Percentiles rank a stretch among this genome's conserved stretches.
Conservation (phyloP, 192 early-diverging fungal species). For the Chytriomyces sp. region DNA sequence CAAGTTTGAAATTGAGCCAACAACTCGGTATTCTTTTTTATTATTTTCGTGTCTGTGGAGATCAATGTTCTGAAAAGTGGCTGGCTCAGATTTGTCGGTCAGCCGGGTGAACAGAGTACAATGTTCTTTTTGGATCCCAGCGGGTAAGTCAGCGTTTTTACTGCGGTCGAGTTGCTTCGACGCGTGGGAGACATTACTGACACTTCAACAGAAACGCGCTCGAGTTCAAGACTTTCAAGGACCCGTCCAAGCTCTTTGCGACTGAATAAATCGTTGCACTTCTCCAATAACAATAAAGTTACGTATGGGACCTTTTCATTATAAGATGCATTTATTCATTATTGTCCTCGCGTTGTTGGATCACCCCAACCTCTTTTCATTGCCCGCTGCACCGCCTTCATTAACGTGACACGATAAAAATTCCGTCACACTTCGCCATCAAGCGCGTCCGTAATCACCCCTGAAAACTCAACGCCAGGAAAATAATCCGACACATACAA, state of each 20-base stretch:
- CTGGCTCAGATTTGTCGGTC: constrained; percentile 17
- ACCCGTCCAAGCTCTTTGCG: constrained; percentile 43
- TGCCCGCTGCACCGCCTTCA: no score
- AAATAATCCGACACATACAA: no score
- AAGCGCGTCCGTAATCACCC: not conserved
- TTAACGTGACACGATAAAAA: no score
- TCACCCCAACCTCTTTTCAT: not conserved
- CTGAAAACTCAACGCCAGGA: no score
- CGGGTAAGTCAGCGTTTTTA: constrained; percentile 22
- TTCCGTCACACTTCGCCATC: not conserved
- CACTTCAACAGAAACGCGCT: constrained; percentile 43
- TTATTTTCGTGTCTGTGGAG: no score
- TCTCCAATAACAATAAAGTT: not conserved
- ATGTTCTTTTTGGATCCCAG: constrained; percentile 45
- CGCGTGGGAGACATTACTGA: not conserved
- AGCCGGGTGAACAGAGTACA: constrained; percentile 27
- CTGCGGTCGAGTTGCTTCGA: not conserved
- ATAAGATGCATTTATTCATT: not conserved
- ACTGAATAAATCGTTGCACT: constrained; percentile 19
- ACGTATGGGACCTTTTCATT: not conserved
- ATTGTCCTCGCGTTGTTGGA: not conserved
- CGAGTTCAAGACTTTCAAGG: constrained; percentile 50
- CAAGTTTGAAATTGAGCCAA: constrained; percentile 48
- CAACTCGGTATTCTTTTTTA: constrained; percentile 19
- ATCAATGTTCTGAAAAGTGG: no score